Evolutionary conservation across 257 asterid species (phyloP), one percentile per base, ranked within the genome.

Genomic region (Ilex aquifolium): DNA sequence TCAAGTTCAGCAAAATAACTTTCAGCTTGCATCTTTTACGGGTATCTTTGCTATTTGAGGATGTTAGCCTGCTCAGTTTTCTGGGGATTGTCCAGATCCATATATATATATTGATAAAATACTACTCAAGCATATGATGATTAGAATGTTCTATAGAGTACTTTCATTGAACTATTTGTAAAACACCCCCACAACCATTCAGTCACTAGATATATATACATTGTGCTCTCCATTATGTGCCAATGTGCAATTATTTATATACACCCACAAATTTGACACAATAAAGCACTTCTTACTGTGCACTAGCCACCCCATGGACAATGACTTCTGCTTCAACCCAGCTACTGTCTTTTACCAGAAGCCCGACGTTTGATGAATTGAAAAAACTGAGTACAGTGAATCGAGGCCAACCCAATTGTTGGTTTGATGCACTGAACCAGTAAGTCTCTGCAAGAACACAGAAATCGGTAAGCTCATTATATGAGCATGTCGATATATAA

Each of bases 291-390:
- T 49, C 17, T 49, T 49, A 49, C 54, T 7, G 65, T 65, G 75
- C 66, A 63, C 57, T 72, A 49, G 83, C 72, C 55, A 70, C 67
- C 51, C 90, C 90, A 56, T 82, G 88, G 58, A 81, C 72, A 44
- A 71, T 72, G 60, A 87, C 72, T 73, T 87, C 90, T 52, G 85
- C 82, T 70, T 87, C 90, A 50, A 87, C 72, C 59, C 72, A 13
- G 76, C 85, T 79, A 60, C 50, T 21, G 64, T 87, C 79, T 49
- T 67, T 82, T 59, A 77, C 69, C 54, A 77, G 68, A 60, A 72
- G 73, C 16, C 88, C 82, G 11, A 49, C 7, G 8, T 59, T 39
- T 2, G 78, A 44, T 68, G 14, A 42, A 59, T 70, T 64, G 61
- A 88, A 76, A 66, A 70, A 72, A 46, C 29, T 71, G n/a, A 76